These are phyloP conservation scores for Cladosporium sphaerospermum DNA, from an alignment of 2,329 filamentous ascomycete genomes.

Conservation along the genomic window DNA sequence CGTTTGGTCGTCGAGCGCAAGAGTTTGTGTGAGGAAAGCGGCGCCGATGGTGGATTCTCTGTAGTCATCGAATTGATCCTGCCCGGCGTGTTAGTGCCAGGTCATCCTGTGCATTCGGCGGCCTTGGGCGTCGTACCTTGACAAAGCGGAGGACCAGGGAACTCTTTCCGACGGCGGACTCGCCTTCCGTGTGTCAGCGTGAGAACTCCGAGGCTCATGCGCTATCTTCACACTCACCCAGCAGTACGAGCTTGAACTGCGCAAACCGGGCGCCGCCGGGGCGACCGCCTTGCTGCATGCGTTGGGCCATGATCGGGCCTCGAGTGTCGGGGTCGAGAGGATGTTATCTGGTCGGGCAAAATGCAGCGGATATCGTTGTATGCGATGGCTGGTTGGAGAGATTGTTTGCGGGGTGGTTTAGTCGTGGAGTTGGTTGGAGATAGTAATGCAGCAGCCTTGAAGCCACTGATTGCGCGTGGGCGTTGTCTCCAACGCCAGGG, in stretches of 20 bases:
- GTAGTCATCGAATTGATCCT: constrained; percentile 99
- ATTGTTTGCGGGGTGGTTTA: background rate
- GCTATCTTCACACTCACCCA: constrained; percentile 55
- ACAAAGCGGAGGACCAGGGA: constrained; percentile 97
- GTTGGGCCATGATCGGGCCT: constrained; percentile 64
- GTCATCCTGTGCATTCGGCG: no score
- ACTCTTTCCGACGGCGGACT: constrained; percentile 99
- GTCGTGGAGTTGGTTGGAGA: background rate
- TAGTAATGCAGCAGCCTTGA: constrained; percentile 8
- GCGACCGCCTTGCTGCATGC: constrained; percentile 66
- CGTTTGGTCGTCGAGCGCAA: constrained; percentile 94
- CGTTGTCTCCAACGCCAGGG: background rate
- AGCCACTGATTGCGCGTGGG: constrained; percentile 1
- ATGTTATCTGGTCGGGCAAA: background rate
- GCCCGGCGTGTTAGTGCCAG: constrained; percentile 1
- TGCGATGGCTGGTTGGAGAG: background rate
- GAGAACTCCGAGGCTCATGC: background rate
- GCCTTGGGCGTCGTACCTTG: constrained; percentile 57
- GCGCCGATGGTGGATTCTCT: constrained; percentile 97
- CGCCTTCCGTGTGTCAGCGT: constrained; percentile 57
- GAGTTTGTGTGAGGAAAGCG: constrained; percentile 97
- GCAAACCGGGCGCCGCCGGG: constrained; percentile 72
- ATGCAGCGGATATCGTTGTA: background rate
- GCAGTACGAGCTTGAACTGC: constrained; percentile 96
- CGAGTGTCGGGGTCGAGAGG: background rate